Percentiles rank a stretch among this genome's conserved stretches.
phyloP scores from a whole-genome alignment of 495 filamentous ascomycete species.

The Xylaria palmicola region DNA sequence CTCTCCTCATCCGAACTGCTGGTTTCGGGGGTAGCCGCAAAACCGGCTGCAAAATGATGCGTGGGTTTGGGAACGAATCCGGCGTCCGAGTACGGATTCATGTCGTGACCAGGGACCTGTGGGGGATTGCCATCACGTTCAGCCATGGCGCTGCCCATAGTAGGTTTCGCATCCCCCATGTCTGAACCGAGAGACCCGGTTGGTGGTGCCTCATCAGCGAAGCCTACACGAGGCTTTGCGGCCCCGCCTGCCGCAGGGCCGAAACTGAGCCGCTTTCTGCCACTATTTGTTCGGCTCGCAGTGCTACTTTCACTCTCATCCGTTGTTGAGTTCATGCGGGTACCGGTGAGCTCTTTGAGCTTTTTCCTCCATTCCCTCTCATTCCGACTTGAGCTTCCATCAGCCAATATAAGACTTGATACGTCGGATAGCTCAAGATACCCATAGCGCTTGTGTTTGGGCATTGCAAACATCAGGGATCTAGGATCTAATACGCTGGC shows the following conservation, averaged over 20 bases:
- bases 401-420: conserved; percentile 68
- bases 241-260: conserved; percentile 40
- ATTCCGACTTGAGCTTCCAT: conserved; percentile 75
- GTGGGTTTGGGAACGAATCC: conserved; percentile 30
- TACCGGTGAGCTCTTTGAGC: conserved; percentile 86
- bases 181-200: conserved; percentile 39
- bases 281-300: conserved; percentile 61
- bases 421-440: conserved; percentile 91
- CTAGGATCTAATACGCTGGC: conserved; percentile 81
- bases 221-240: conserved; percentile 53
- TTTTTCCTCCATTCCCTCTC: conserved; percentile 89
- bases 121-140: not conserved
- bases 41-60: conserved; percentile 36
- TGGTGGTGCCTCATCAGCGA: conserved; percentile 59
- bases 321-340: conserved; percentile 61
- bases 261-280: conserved; percentile 67
- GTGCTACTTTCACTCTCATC: conserved; percentile 44
- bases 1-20: conserved; percentile 60
- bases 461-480: conserved; percentile 98
- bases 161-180: conserved; percentile 41
- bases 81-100: conserved; percentile 22
- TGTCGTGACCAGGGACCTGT: conserved; percentile 17
- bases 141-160: too few species aligned
- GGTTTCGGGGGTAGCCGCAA: conserved; percentile 51
- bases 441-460: conserved; percentile 80